Conservation (phyloP, 805 yeast species). For the Blastobotrys mokoenaii region DNA sequence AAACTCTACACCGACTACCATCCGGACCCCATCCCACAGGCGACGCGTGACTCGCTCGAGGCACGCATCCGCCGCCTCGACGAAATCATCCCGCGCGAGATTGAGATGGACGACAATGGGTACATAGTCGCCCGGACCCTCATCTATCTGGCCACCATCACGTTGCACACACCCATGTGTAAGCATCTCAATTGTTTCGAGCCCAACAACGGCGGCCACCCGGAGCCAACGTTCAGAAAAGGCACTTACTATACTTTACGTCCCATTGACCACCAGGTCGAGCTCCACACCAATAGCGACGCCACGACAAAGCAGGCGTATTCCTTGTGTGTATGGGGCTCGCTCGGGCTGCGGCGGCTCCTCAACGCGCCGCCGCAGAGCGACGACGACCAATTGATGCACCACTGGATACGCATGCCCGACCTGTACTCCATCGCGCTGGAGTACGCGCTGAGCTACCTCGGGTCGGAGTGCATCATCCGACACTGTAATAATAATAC, state of each 20-base stretch:
- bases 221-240: background rate
- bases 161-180: background rate
- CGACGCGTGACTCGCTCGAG: background rate
- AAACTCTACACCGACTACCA: background rate
- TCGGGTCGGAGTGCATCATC: no score
- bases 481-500: no score
- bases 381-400: background rate
- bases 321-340: slow-evolving; percentile 2
- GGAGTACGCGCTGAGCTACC: no score
- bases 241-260: background rate
- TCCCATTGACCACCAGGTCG: background rate
- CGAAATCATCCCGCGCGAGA: background rate
- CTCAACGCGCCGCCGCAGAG: background rate
- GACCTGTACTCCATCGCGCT: no score
- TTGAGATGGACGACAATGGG: background rate
- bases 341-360: background rate
- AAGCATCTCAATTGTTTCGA: background rate
- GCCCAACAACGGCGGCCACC: background rate
- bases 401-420: slow-evolving; percentile 1
- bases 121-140: background rate
- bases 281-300: background rate
- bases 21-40: background rate
- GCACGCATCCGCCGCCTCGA: background rate
- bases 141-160: background rate
- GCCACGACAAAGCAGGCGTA: background rate